These are phyloP conservation scores for Cytospora paraplurivora DNA, from an alignment of 2,329 filamentous ascomycete species.

Conservation along the genomic window DNA sequence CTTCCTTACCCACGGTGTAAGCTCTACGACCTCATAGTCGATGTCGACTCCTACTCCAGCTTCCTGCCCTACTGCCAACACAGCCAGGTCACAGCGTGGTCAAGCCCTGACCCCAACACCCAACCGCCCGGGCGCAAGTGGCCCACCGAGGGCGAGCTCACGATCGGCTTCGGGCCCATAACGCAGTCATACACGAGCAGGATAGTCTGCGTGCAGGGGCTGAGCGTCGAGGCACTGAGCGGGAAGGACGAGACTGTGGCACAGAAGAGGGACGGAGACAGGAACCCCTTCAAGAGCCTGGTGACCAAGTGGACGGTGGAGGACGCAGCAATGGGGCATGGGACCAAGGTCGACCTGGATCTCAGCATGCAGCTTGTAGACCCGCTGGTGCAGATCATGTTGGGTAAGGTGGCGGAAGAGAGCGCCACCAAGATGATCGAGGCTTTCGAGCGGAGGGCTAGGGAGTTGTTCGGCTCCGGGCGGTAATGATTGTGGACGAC, in stretches of 20 bases:
- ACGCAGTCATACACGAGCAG: slow-evolving; percentile 81
- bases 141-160: slow-evolving; percentile 77
- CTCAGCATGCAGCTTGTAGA: slow-evolving; percentile 86
- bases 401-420: slow-evolving; percentile 78
- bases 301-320: slow-evolving; percentile 69
- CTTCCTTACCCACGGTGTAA: slow-evolving; percentile 71
- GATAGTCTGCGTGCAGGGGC: slow-evolving; percentile 74
- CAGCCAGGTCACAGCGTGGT: slow-evolving; percentile 77
- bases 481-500: slow-evolving; percentile 9
- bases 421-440: slow-evolving; percentile 87
- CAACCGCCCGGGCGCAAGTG: slow-evolving; percentile 48
- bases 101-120: slow-evolving; percentile 49
- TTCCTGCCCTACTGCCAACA: slow-evolving; percentile 92
- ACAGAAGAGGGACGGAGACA: slow-evolving; percentile 32
- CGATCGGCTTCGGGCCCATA: slow-evolving; percentile 82
- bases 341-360: slow-evolving; percentile 73
- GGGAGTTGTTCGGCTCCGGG: slow-evolving; percentile 52
- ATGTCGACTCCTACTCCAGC: slow-evolving; percentile 77
- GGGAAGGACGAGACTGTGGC: slow-evolving; percentile 57
- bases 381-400: slow-evolving; percentile 82
- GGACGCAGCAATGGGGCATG: slow-evolving; percentile 42
- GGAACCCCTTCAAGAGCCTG: slow-evolving; percentile 60
- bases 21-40: slow-evolving; percentile 85
- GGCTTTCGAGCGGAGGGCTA: slow-evolving; percentile 84
- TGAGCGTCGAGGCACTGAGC: slow-evolving; percentile 75